Evolutionary conservation across 164 flowering plant species (phyloP).

Genomic region (Macadamia integrifolia): DNA sequence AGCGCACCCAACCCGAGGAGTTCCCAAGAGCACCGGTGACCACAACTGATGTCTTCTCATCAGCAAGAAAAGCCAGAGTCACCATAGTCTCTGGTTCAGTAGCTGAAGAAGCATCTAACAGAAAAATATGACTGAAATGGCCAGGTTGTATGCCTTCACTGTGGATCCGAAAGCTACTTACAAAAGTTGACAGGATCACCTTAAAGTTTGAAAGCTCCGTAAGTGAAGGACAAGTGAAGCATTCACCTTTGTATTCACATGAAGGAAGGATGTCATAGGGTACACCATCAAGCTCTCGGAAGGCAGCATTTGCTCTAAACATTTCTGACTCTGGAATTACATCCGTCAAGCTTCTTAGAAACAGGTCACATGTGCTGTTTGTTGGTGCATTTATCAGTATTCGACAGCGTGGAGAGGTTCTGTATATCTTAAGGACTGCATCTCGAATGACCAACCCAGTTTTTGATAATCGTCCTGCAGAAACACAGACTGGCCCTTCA

Average conservation of each 20-base stretch:
- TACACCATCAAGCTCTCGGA: conserved; percentile 34
- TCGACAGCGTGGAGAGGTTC: conserved; percentile 6
- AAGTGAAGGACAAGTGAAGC: conserved; percentile 36
- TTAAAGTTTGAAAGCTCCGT: conserved; percentile 19
- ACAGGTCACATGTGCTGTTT: conserved; percentile 31
- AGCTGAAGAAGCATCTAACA: conserved; percentile 38
- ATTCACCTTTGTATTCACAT: conserved; percentile 24
- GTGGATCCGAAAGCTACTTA: conserved; percentile 36
- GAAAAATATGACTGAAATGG: conserved; percentile 47
- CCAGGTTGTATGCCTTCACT: conserved; percentile 29
- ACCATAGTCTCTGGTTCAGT: conserved; percentile 44
- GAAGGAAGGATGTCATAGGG: conserved; percentile 31
- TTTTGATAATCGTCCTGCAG: conserved; percentile 5
- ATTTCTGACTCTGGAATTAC: conserved; percentile 25
- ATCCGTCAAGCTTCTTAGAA: conserved; percentile 24
- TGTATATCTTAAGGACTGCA: conserved; percentile 21
- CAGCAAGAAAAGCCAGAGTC: conserved; percentile 29
- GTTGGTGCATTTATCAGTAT: conserved; percentile 32
- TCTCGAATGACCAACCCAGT: conserved; percentile 22
- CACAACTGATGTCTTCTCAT: conserved; percentile 28
- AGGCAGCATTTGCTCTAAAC: conserved; percentile 48
- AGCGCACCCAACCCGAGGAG: conserved; percentile 27
- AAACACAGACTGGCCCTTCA: conserved; percentile 13
- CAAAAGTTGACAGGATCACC: conserved; percentile 36
- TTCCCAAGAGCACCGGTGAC: conserved; percentile 28